Percentiles rank a stretch among this genome's conserved stretches.
These are phyloP conservation scores for Cryptosporidium ubiquitum DNA, from an alignment of 169 alveolate genomes.

Conservation along the genomic window DNA sequence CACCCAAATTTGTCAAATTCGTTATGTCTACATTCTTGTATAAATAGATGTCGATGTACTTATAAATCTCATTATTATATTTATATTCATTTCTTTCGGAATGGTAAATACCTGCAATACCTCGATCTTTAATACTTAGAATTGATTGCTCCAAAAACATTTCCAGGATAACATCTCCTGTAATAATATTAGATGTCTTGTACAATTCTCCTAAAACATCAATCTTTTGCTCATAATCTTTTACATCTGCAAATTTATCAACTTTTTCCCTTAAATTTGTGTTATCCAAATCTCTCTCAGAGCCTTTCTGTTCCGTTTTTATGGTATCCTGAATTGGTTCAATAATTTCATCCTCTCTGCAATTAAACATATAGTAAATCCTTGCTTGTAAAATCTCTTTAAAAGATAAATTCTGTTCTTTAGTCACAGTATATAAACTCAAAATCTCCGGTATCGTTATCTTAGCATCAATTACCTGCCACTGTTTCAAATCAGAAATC, in stretches of 20 bases:
- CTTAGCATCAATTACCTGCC: constrained; percentile 72
- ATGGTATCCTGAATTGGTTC: not conserved
- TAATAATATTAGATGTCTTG: constrained; percentile 17
- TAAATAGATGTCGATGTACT: constrained; percentile 43
- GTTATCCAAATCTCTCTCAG: not conserved
- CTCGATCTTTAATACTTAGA: constrained; percentile 36
- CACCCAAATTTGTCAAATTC: not conserved
- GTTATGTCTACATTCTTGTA: constrained; percentile 12
- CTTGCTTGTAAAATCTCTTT: constrained; percentile 45
- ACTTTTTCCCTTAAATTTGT: not conserved
- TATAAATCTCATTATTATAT: constrained; percentile 11
- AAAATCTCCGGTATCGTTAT: constrained; percentile 59
- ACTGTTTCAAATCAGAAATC: constrained; percentile 45
- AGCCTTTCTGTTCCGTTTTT: not conserved
- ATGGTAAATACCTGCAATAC: constrained; percentile 49
- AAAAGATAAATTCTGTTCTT: constrained; percentile 31
- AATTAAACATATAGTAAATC: constrained; percentile 25
- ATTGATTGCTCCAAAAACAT: constrained; percentile 41
- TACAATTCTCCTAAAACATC: constrained; percentile 56
- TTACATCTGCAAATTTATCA: not conserved
- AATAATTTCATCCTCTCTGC: not conserved
- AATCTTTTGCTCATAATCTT: not conserved
- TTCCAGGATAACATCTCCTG: constrained; percentile 43
- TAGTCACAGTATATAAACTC: constrained; percentile 12
- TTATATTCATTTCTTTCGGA: constrained; percentile 18